Percentiles rank a stretch among this genome's conserved stretches.
phyloP scores from a whole-genome alignment of 306 rosid genomes.

The Phaseolus lunatus region DNA sequence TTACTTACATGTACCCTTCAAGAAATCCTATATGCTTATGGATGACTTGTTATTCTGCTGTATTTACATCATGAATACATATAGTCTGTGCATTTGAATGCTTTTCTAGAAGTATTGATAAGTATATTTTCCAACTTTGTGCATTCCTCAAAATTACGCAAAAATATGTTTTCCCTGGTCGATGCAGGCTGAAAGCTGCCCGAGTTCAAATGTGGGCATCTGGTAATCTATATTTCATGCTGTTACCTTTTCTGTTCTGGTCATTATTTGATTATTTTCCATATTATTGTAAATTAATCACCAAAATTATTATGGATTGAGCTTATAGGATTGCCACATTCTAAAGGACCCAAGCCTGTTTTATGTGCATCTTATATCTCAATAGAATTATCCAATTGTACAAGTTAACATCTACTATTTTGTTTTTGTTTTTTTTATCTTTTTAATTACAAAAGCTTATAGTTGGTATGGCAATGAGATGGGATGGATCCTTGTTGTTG shows the following conservation, averaged over 20 bases:
- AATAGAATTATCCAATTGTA: no score
- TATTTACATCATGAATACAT: slow-evolving; percentile 32
- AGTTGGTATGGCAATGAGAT: background rate
- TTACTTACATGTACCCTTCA: slow-evolving; percentile 32
- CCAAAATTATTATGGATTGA: background rate
- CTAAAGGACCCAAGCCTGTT: background rate
- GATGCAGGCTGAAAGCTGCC: no score
- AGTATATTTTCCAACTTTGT: background rate
- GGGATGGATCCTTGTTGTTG: no score
- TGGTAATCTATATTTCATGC: background rate
- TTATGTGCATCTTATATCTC: no score
- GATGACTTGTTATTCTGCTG: slow-evolving; percentile 43
- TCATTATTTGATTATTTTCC: background rate
- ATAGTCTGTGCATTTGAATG: slow-evolving; percentile 24
- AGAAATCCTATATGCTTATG: slow-evolving; percentile 40
- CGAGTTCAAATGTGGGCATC: background rate
- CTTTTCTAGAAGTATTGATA: background rate
- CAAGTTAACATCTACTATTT: no score
- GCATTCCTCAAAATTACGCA: background rate
- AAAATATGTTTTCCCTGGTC: no score
- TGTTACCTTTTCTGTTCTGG: background rate
- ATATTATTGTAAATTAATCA: no score
- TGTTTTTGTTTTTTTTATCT: no score
- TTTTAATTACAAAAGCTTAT: no score
- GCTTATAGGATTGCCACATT: background rate